Percentiles rank a stretch among this genome's conserved stretches.
Evolutionary conservation across 306 rosid species (phyloP).

Genomic region (Neltuma alba): DNA sequence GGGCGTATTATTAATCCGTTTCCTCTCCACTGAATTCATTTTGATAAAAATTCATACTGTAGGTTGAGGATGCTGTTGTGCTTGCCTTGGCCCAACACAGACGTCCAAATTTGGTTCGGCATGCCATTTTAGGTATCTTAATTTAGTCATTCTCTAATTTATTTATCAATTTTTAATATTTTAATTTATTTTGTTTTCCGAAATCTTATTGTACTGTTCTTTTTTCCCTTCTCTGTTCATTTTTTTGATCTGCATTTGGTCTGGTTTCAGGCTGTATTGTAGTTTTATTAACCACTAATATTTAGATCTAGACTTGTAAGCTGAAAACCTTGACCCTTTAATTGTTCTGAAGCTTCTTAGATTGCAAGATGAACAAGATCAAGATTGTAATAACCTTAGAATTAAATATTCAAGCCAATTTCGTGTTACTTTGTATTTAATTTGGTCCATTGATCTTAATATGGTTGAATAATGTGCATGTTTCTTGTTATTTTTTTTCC

Average conservation of each 20-base stretch:
- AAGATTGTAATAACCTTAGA: neutral
- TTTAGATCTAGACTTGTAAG: neutral
- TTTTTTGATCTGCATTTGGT: neutral
- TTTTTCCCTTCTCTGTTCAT: slow-evolving; percentile 2
- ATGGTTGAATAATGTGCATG: slow-evolving; percentile 26
- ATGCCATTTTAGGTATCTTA: slow-evolving; percentile 57
- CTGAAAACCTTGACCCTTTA: neutral
- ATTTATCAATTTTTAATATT: neutral
- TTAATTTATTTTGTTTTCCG: neutral
- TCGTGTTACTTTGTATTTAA: neutral
- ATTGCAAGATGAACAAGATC: neutral
- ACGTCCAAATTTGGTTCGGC: slow-evolving; percentile 69
- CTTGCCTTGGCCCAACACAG: slow-evolving; percentile 82
- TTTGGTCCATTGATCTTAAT: slow-evolving; percentile 1
- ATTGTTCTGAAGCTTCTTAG: neutral
- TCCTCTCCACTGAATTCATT: slow-evolving; percentile 8
- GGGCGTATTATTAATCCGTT: neutral
- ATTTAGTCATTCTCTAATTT: slow-evolving; percentile 5
- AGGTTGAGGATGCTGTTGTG: slow-evolving; percentile 95
- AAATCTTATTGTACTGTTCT: neutral
- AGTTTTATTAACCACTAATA: neutral
- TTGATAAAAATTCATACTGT: slow-evolving; percentile 15
- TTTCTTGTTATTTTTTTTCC: slow-evolving; percentile 21
- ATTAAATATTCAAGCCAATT: neutral
- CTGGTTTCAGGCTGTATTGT: neutral